phyloP scores from a whole-genome alignment of 1,139 yeast species.

The Starmera stellimalicola region DNA sequence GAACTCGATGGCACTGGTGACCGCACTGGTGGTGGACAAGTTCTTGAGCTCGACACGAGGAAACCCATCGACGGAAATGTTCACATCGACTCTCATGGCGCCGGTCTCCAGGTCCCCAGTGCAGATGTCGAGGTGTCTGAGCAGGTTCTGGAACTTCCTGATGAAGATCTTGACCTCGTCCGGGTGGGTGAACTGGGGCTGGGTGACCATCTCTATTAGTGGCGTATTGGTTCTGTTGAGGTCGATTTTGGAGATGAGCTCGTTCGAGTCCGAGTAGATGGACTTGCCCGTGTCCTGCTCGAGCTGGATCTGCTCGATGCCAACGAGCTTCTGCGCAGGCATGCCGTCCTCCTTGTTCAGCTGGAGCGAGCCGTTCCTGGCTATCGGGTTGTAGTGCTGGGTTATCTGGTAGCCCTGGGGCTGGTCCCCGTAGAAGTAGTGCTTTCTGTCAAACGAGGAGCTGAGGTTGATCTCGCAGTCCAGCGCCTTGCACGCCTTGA shows the following conservation, averaged over 20 bases:
- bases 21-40: slow-evolving; percentile 75
- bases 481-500: slow-evolving; percentile 66
- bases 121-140: slow-evolving; percentile 62
- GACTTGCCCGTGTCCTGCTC: slow-evolving; percentile 96
- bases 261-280: slow-evolving; percentile 35
- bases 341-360: slow-evolving; percentile 50
- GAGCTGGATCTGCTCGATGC: slow-evolving; percentile 69
- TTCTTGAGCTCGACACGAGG: slow-evolving; percentile 84
- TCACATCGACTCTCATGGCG: slow-evolving; percentile 91
- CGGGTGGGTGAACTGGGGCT: slow-evolving; percentile 69
- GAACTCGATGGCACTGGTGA: slow-evolving; percentile 62
- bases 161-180: slow-evolving; percentile 71
- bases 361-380: slow-evolving; percentile 50
- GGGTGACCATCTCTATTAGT: slow-evolving; percentile 81
- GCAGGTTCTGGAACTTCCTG: slow-evolving; percentile 66
- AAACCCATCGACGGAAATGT: slow-evolving; percentile 64
- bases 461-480: slow-evolving; percentile 45
- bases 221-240: slow-evolving; percentile 82
- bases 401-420: slow-evolving; percentile 96
- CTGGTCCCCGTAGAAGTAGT: slow-evolving; percentile 93
- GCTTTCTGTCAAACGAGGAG: slow-evolving; percentile 84
- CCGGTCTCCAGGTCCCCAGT: slow-evolving; percentile 92
- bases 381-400: slow-evolving; percentile 77
- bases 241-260: slow-evolving; percentile 45
- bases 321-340: slow-evolving; percentile 30